Conservation (phyloP, 2,329 filamentous ascomycete genomes). For the Stachybotrys elegans region DNA sequence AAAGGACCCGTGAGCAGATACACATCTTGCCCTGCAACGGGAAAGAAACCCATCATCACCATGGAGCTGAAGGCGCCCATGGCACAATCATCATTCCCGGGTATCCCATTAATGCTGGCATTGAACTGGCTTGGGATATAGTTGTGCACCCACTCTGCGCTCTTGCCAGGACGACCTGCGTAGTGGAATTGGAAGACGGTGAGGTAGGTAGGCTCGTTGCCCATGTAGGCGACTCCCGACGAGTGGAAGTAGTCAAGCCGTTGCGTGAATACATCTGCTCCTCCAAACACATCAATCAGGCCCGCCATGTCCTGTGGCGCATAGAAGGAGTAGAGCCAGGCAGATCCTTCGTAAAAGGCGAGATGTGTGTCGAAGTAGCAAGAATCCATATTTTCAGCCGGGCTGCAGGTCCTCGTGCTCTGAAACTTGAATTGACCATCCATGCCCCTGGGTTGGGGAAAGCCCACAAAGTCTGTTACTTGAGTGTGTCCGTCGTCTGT, state of each 20-base stretch:
- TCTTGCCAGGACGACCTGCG: conserved; percentile 55
- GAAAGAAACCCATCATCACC: conserved; percentile 48
- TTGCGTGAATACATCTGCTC: conserved; percentile 47
- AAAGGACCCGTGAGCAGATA: conserved; percentile 49
- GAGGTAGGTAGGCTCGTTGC: conserved; percentile 54
- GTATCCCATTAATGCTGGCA: conserved; percentile 52
- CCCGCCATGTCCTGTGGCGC: conserved; percentile 41
- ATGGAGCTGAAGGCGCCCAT: conserved; percentile 49
- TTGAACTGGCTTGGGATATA: conserved; percentile 69
- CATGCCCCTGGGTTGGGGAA: conserved; percentile 61
- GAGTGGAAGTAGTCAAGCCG: conserved; percentile 62
- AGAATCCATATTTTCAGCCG: conserved; percentile 33
- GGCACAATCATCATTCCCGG: conserved; percentile 50
- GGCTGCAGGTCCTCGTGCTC: conserved; percentile 41
- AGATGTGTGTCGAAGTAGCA: conserved; percentile 22
- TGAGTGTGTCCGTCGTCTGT: conserved; percentile 31
- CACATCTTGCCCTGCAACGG: conserved; percentile 48
- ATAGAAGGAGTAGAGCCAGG: conserved; percentile 68
- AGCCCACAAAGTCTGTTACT: conserved; percentile 56
- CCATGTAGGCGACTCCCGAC: conserved; percentile 59
- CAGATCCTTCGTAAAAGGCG: conserved; percentile 62
- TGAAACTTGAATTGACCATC: conserved; percentile 66
- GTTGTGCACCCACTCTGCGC: conserved; percentile 48
- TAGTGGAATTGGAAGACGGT: conserved; percentile 59
- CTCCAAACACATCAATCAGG: conserved; percentile 53